Conservation (phyloP, 495 filamentous ascomycete species). For the Penicillium cosmopolitanum region DNA sequence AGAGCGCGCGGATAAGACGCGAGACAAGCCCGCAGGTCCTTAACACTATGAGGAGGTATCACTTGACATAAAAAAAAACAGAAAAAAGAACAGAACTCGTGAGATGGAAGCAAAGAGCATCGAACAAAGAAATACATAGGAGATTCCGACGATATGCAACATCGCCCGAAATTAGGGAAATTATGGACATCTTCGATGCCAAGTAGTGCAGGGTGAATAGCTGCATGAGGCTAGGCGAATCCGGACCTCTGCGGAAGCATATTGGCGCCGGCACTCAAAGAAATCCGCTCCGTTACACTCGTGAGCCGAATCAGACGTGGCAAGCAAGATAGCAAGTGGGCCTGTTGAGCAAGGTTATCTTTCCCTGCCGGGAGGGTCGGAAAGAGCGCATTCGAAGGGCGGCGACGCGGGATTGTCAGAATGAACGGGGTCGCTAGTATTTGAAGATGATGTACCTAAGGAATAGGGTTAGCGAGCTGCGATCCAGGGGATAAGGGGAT, state of each 20-base stretch:
- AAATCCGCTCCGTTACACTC: conserved; percentile 9
- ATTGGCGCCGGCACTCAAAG: conserved; percentile 22
- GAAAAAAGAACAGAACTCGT: conserved; percentile 27
- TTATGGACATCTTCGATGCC: conserved; percentile 35
- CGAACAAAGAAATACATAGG: conserved; percentile 18
- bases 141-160: conserved; percentile 16
- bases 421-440: conserved; percentile 40
- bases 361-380: not conserved
- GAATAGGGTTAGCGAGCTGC: conserved; percentile 10
- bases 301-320: conserved; percentile 1
- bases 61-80: conserved; percentile 36
- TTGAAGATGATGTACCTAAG: conserved; percentile 61
- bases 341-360: not conserved
- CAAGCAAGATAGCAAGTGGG: not conserved
- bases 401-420: not conserved
- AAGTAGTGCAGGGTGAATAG: conserved; percentile 27
- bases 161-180: conserved; percentile 28
- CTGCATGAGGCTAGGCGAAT: conserved; percentile 35
- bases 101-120: conserved; percentile 6
- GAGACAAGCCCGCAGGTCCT: conserved; percentile 37
- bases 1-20: conserved; percentile 29
- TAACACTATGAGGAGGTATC: conserved; percentile 48
- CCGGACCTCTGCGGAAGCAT: conserved; percentile 41
- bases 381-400: not conserved
- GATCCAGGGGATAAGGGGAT: not conserved